Evolutionary conservation across 805 yeast species (phyloP), one percentile per base, ranked within the genome.

Genomic region (Dipodascopsis uninucleata): DNA sequence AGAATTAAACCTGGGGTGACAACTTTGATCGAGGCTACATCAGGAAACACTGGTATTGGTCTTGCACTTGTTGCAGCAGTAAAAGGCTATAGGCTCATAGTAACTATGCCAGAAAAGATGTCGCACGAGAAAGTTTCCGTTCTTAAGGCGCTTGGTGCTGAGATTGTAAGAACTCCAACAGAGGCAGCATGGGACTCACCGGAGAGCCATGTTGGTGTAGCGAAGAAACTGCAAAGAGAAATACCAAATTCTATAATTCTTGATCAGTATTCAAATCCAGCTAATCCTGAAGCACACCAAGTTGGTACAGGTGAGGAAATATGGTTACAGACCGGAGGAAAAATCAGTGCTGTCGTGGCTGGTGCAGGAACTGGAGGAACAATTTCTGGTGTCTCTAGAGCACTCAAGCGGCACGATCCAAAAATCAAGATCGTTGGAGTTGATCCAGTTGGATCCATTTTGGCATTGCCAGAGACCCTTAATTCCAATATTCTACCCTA

Each of bases 351-450:
- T 50, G 71, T 86, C 35, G 83, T 86, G 43, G 95, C 95, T 29
- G 95, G 95, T 64, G 95, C 95, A 5, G 95, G 95, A 68, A 85
- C 95, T 46, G 95, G 95, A 67, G 95, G 95, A 68, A 85, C 95
- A 42, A 81, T 85, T 61, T 71, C 85, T 41, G 95, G 95, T 69
- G 83, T 84, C 56, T 78, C 93, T 45, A 74, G 71, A 56, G 86
- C 80, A 58, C 72, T 85, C 63, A 85, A 85, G 69, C 85, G 79
- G 63, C 75, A 81, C 64, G 75, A 83, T 65, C 68, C 79, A 21
- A 67, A 77, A 12, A 70, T 85, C 52, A 64, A 71, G 47, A 76
- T 85, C 33, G 74, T 81, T 39, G 95, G 82, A 56, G 95, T 94
- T 33, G 95, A 85, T 68, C 95, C 95, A 31, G 71, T 77, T 53